Percentiles rank a stretch among this genome's conserved stretches.
Evolutionary conservation across 2,329 filamentous ascomycete species (phyloP).

Genomic region (Trichoderma asperellum): DNA sequence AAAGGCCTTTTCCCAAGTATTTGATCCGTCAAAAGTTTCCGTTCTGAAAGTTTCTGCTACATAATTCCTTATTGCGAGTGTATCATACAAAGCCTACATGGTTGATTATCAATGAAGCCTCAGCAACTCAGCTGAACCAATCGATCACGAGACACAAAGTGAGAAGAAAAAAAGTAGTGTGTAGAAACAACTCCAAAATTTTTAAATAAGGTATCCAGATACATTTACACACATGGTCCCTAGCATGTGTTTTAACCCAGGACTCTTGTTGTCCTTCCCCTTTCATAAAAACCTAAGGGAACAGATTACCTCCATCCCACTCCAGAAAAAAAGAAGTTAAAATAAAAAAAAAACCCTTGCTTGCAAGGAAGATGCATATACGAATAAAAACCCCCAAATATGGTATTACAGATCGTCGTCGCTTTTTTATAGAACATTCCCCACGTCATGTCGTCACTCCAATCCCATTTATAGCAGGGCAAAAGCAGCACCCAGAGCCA

Average conservation of each 20-base stretch:
- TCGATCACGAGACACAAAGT: neutral
- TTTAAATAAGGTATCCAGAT: constrained; percentile 27
- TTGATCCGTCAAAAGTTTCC: neutral
- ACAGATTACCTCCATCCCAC: constrained; percentile 13
- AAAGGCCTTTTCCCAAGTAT: neutral
- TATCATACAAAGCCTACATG: neutral
- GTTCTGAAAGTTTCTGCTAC: neutral
- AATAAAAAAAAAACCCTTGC: constrained; percentile 23
- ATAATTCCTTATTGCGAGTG: neutral
- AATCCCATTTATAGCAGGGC: constrained; percentile 43
- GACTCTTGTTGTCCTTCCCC: constrained; percentile 18
- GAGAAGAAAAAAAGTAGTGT: neutral
- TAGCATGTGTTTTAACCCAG: constrained; percentile 27
- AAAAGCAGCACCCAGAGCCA: constrained; percentile 49
- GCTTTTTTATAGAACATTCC: constrained; percentile 10
- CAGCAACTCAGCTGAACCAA: neutral
- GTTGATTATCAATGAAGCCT: neutral
- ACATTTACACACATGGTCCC: constrained; percentile 27
- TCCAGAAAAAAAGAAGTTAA: constrained; percentile 25
- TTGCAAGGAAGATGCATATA: constrained; percentile 30
- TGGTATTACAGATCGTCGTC: constrained; percentile 27
- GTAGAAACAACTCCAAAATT: constrained; percentile 13
- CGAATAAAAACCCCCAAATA: constrained; percentile 19
- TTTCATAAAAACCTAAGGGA: constrained; percentile 20
- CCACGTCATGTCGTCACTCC: constrained; percentile 18